Evolutionary conservation across 768 basidiomycete species (phyloP), one percentile per base, ranked within the genome.

Genomic region (Phlebiopsis gigantea): DNA sequence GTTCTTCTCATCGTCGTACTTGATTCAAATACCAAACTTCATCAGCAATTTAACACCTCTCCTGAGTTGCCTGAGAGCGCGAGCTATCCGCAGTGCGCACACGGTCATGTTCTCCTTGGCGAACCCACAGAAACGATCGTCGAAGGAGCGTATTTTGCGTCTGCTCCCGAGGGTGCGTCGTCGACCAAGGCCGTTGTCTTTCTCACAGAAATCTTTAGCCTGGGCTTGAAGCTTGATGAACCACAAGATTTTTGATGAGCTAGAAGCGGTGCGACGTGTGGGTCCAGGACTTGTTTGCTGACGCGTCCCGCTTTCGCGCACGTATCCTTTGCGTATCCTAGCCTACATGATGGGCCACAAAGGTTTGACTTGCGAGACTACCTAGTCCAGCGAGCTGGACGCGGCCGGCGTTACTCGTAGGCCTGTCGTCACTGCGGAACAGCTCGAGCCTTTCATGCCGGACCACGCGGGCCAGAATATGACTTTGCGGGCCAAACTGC

Each of bases 241-340:
- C 60, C 72, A 69, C 59, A 82, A 80, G 61, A 73, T 87, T 56
- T 70, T 85, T 4, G 83, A 86, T 66, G 69, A 72, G 25, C 64
- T 84, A 21, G 74, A 68, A 75, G 56, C 68, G 72, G 17, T 81
- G 83, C 59, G 84, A 86, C 61, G 83, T 84, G 15, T 86, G 81
- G 78, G 73, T 83, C 17, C 84, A 83, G 9, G 82, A 87, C 68
- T 66, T 82, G 47, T 86, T 84, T 61, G 65, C 72, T 58, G 84
- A 83, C 79, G 53, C 46, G 71, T 63, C 28, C 53, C 5, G n/a
- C n/a, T n/a, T n/a, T n/a, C n/a, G n/a, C n/a, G n/a, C n/a, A n/a
- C n/a, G n/a, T n/a, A n/a, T n/a, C n/a, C n/a, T n/a, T n/a, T n/a
- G n/a, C n/a, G n/a, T n/a, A n/a, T n/a, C n/a, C n/a, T n/a, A n/a